Base-by-base conservation (phyloP, 768 basidiomycete species). In the Rhodotorula kratochvilovae region DNA sequence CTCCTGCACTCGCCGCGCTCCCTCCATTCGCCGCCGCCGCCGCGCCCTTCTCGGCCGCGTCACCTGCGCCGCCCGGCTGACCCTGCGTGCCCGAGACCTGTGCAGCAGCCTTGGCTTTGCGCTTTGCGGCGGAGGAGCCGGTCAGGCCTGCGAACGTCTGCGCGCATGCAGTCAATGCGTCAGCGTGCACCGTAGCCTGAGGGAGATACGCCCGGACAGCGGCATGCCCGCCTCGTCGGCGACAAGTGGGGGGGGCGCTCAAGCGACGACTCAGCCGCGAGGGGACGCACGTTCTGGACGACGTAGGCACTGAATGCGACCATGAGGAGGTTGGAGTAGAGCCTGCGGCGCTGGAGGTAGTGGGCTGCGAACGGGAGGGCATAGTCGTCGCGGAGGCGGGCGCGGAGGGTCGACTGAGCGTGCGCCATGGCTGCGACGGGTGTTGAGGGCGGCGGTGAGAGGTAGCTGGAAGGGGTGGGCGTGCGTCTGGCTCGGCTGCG, bases 271-370 rank as follows among this genome's bases (percentile, higher is more conserved):
- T 11, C 3, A 6, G n/a, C 35, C 21, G 45, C n/a, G 56, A 4
- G 25, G 21, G 27, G 19, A 53, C 63, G n/a, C 35, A 63, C 65
- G 21, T 56, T 58, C 54, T 66, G 63, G 0, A 73, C 19, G 51
- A 69, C 67, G 60, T 73, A 73, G 36, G 53, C 59, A 0, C 63
- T n/a, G 55, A 73, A 73, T 0, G 60, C 60, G 46, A 73, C 27
- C 72, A 73, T 73, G 31, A 73, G 46, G 15, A 68, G 29, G n/a
- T 55, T 61, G 21, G 61, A 63, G 56, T 73, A 73, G 11, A 11
- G 45, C 53, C 45, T 35, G 21, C 64, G 31, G 3, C 46, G 55
- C 11, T 19, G 33, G 16, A 66, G 43, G 56, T 66, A 66, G 46
- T 65, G 63, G 10, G 33, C n/a, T 2, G 43, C 55, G 33, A 48